Evolutionary conservation across 208 protist species (phyloP), one percentile per base, ranked within the genome.

Genomic region (Trypanosoma theileri): DNA sequence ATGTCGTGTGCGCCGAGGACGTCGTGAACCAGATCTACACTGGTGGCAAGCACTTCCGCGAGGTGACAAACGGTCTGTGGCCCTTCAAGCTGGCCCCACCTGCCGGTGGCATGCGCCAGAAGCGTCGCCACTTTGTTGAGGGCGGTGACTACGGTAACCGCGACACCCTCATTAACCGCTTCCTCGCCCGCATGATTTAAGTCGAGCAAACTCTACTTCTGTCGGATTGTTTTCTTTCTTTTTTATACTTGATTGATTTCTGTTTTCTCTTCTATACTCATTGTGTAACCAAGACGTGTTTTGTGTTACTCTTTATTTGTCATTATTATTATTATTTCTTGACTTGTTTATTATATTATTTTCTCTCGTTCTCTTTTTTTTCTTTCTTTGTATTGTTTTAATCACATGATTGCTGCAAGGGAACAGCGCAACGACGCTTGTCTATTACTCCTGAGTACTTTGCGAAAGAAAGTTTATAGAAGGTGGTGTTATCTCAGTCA

Each of bases 1-100:
- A 89, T 60, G 87, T 99, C 66, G 85, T 99, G 55, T 99, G 98
- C 78, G 88, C 98, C 48, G 99, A 99, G 91, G 99, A 99, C 73
- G 64, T 99, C 24, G 96, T 99, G 77, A 98, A 99, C 96, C 98
- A 99, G 93, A 98, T 99, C 86, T 96, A 93, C 96, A 99, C 98
- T 70, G 90, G 89, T 68, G 99, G 99, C 71, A 94, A 97, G 71
- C 59, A 99, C 86, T 99, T 99, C 97, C 98, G 96, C 78, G 77
- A 97, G 68, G 98, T 96, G 50, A 98, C 90, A 81, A 95, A 98
- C 70, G 98, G 98, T 81, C 66, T 99, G 50, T 99, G 98, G 98
- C 98, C 98, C 68, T 99, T 99, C 96, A 98, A 99, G 92, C 90
- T 99, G 19, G 79, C 81, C 46, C 84, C 88, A 28, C 98, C 99